Percentiles rank a stretch among this genome's conserved stretches.
phyloP scores from a whole-genome alignment of 2,329 filamentous ascomycete genomes.

The Orbilia blumenaviensis region DNA sequence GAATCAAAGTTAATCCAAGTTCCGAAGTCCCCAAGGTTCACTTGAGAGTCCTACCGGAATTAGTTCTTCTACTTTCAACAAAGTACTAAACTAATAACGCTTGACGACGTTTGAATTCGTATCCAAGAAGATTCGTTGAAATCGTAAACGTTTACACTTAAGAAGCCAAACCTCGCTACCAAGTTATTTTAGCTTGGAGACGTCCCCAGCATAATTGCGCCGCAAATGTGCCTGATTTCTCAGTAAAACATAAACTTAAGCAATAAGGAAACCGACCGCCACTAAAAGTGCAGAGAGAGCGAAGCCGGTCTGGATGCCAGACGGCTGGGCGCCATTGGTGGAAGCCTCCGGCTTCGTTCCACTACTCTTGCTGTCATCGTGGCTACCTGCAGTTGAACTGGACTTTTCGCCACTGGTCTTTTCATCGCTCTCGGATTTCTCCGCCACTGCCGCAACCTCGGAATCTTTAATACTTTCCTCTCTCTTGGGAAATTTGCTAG shows the following conservation, averaged over 20 bases:
- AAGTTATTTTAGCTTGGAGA: too few relatives aligned
- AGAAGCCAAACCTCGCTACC: too few relatives aligned
- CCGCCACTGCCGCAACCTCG: not conserved
- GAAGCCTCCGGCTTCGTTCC: not conserved
- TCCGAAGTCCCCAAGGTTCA: too few relatives aligned
- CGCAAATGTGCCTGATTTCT: too few relatives aligned
- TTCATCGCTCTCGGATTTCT: not conserved
- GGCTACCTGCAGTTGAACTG: not conserved
- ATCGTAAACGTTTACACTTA: too few relatives aligned
- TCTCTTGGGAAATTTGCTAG: constrained; percentile 36
- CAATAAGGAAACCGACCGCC: constrained; percentile 16
- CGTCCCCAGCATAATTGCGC: too few relatives aligned
- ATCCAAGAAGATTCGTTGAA: not conserved
- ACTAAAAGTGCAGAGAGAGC: constrained; percentile 29
- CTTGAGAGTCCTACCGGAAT: too few relatives aligned
- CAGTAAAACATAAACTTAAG: too few relatives aligned
- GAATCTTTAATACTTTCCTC: constrained; percentile 2
- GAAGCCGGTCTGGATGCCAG: constrained; percentile 4
- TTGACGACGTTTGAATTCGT: not conserved
- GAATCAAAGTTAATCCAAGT: too few relatives aligned
- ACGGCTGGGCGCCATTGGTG: not conserved
- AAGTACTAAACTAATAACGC: not conserved
- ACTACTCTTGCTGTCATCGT: not conserved
- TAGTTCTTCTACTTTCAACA: too few relatives aligned
- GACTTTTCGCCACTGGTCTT: not conserved